Base-by-base conservation (phyloP, 129 eudicot species). In the Escallonia herrerae region DNA sequence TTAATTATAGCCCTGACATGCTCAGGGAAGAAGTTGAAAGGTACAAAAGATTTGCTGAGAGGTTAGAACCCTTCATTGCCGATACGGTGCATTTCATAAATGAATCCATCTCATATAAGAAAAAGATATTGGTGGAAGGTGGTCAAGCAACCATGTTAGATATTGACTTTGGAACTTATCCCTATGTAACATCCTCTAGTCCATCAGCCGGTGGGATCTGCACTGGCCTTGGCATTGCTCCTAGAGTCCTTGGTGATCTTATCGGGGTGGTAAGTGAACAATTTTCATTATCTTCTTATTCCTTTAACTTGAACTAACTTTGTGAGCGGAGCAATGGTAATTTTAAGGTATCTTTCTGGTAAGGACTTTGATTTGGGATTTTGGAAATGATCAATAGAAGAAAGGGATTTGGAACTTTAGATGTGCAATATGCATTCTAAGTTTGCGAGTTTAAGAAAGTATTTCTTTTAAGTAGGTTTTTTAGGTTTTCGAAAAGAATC, bases 131-230 rank as follows among this genome's bases (percentile, higher is more conserved):
- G 61, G 99, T 94, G 12, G 99, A 94, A 89, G 99, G 99, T 60
- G 99, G 99, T 63, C 99, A 94, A 70, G 99, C 99, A 52, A 94
- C 99, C n/a, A 94, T 94, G 99, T 71, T 94, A 69, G 99, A 94
- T 75, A 80, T 94, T 71, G 99, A 94, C 65, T 94, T 94, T 71
- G 99, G 99, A 69, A 94, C 99, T 13, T 94, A 94, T 67, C 99
- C 97, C 11, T 94, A 84, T 57, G 99, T 94, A 14, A 94, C 99
- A 55, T 89, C 97, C 12, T 94, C 99, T 4, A 94, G 95, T 63
- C 99, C 99, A 3, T 94, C 99, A 9, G 99, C 95, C 64, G 99
- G 99, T 69, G 99, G 99, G 44, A 94, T 94, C 65, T 94, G 97
- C 73, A 89, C 97, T 5, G 99, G 99, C 51, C 99, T 94, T 73